These are phyloP conservation scores for Teratosphaeria epicoccoides DNA, from an alignment of 2,329 filamentous ascomycete genomes.

Conservation along the genomic window DNA sequence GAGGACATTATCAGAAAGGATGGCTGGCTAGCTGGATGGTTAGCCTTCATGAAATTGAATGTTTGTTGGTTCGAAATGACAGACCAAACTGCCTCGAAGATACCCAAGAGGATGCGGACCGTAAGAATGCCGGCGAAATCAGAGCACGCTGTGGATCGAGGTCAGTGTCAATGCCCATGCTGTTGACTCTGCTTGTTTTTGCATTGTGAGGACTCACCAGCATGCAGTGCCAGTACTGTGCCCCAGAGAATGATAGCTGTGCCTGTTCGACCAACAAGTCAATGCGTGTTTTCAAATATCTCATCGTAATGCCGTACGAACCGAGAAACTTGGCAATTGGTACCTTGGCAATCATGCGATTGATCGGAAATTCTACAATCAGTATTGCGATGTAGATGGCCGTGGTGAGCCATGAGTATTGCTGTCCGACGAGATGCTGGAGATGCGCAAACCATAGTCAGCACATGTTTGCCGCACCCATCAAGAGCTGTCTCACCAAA, in stretches of 20 bases:
- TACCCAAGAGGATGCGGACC: slow-evolving; percentile 43
- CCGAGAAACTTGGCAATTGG: slow-evolving; percentile 52
- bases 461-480: not conserved
- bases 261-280: not conserved
- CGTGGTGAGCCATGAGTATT: slow-evolving; percentile 63
- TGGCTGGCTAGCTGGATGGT: too few species aligned
- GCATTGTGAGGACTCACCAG: not conserved
- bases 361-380: slow-evolving; percentile 59
- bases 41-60: too few species aligned
- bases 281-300: not conserved
- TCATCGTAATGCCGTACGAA: not conserved
- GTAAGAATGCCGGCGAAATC: slow-evolving; percentile 45
- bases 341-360: slow-evolving; percentile 45
- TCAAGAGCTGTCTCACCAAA: not conserved
- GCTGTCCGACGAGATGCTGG: slow-evolving; percentile 29
- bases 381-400: slow-evolving; percentile 65
- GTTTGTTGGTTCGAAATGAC: too few species aligned
- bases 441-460: slow-evolving; percentile 13
- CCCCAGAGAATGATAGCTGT: slow-evolving; percentile 30
- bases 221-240: not conserved
- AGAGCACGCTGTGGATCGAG: not conserved
- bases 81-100: slow-evolving; percentile 41
- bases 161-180: too few species aligned
- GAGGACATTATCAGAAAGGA: not conserved
- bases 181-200: not conserved